These are phyloP conservation scores for Tetragonia tetragonoides DNA, from an alignment of 148 eudicot species.

Conservation along the genomic window DNA sequence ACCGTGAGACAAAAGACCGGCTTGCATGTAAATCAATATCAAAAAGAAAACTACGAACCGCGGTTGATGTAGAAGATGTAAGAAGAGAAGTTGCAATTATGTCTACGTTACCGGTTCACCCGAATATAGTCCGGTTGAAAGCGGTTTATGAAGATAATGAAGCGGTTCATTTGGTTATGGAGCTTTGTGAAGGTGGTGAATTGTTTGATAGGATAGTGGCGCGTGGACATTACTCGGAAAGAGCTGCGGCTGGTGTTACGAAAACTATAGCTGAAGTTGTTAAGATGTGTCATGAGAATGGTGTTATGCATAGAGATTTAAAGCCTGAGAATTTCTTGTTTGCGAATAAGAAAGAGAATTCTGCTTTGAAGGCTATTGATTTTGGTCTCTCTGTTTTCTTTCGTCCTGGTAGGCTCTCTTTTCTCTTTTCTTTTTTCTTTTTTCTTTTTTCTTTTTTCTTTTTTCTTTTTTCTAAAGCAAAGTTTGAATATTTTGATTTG, in stretches of 20 bases:
- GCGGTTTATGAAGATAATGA: conserved; percentile 82
- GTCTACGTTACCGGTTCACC: conserved; percentile 73
- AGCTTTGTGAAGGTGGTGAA: conserved; percentile 88
- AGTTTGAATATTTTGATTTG: no score
- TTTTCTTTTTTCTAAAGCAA: not conserved
- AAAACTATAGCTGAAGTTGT: conserved; percentile 75
- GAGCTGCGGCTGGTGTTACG: conserved; percentile 80
- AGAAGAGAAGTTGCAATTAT: conserved; percentile 81
- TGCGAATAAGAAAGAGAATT: conserved; percentile 78
- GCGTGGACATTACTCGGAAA: conserved; percentile 76
- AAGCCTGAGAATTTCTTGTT: conserved; percentile 92
- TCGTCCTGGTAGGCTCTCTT: conserved; percentile 50
- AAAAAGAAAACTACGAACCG: conserved; percentile 68
- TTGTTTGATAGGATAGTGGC: conserved; percentile 85
- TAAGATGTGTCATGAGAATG: conserved; percentile 75
- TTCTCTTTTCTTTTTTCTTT: not conserved
- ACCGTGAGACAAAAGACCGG: conserved; percentile 52
- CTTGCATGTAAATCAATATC: conserved; percentile 76
- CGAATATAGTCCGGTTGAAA: conserved; percentile 57
- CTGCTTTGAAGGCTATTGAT: conserved; percentile 79
- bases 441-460: not conserved
- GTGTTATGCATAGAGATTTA: conserved; percentile 81
- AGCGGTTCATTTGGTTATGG: conserved; percentile 91
- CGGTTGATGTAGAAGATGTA: conserved; percentile 78
- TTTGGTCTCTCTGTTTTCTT: conserved; percentile 88